phyloP scores from a whole-genome alignment of 805 yeast species.

The Lachancea lanzarotensis region DNA sequence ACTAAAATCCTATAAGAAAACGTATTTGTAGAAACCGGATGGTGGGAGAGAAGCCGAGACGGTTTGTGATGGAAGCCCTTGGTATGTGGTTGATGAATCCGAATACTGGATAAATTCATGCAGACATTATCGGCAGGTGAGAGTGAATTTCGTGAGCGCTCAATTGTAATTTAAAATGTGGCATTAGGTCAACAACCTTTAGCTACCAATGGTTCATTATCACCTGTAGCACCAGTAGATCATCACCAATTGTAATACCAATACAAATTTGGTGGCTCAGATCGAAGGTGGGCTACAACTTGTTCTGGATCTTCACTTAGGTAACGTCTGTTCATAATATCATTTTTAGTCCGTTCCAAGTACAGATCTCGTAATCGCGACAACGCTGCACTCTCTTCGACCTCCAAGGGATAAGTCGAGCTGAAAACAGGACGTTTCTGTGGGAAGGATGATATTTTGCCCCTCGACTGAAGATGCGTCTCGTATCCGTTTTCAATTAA shows the following conservation, averaged over 20 bases:
- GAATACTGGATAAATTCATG: too few species aligned
- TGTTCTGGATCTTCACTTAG: conserved; percentile 16
- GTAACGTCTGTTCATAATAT: conserved; percentile 18
- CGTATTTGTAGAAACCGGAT: too few species aligned
- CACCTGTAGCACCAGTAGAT: too few species aligned
- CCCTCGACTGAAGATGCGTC: conserved; percentile 35
- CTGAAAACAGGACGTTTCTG: conserved; percentile 23
- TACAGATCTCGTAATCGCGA: conserved; percentile 24
- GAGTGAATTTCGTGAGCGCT: too few species aligned
- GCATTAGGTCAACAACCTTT: too few species aligned
- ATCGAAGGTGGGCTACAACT: conserved; percentile 13
- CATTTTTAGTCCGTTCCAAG: conserved; percentile 21
- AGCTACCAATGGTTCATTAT: too few species aligned
- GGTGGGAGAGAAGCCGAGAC: too few species aligned
- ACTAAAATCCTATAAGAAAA: too few species aligned
- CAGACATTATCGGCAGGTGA: too few species aligned
- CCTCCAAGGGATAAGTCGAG: conserved; percentile 24
- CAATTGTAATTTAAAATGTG: too few species aligned
- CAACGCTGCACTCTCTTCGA: conserved; percentile 18
- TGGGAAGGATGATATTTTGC: conserved; percentile 18
- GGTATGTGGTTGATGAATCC: too few species aligned
- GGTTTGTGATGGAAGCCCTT: too few species aligned
- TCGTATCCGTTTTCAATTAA: conserved; percentile 21
- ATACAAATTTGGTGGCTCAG: conserved; percentile 22
- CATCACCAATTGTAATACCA: conserved; percentile 30